Conservation (phyloP, 306 rosid species). For the Sicyos baderoa region DNA sequence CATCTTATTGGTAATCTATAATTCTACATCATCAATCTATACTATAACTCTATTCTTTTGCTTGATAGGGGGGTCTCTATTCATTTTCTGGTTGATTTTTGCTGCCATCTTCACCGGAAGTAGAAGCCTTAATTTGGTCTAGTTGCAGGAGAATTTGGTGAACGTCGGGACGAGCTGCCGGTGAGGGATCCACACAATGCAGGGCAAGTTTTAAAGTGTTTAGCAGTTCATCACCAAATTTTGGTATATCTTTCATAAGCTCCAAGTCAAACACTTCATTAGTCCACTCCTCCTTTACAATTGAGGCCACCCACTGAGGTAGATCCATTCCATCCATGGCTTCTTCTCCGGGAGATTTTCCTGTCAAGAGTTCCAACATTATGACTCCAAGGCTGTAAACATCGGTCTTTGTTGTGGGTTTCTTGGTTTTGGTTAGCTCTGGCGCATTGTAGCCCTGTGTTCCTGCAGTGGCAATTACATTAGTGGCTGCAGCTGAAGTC, state of each 20-base stretch:
- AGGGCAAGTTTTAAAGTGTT: slow-evolving; percentile 77
- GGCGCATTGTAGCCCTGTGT: slow-evolving; percentile 88
- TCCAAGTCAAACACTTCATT: slow-evolving; percentile 85
- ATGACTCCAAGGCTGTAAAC: slow-evolving; percentile 88
- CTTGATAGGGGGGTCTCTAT: neutral
- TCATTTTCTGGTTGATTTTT: slow-evolving; percentile 44
- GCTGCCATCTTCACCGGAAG: slow-evolving; percentile 49
- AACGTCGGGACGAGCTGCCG: slow-evolving; percentile 71
- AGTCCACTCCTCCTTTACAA: slow-evolving; percentile 95
- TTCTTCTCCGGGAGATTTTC: slow-evolving; percentile 84
- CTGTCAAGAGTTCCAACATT: slow-evolving; percentile 85
- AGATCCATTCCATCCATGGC: slow-evolving; percentile 75
- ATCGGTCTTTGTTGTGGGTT: slow-evolving; percentile 72
- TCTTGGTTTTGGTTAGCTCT: slow-evolving; percentile 74
- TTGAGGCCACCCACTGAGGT: slow-evolving; percentile 98
- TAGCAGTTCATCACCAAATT: slow-evolving; percentile 66
- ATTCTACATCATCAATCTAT: neutral
- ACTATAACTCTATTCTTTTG: neutral
- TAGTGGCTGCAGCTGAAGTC: slow-evolving; percentile 77
- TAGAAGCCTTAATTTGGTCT: slow-evolving; percentile 56
- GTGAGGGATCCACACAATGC: slow-evolving; percentile 99
- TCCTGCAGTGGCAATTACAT: slow-evolving; percentile 77
- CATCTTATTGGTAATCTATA: neutral
- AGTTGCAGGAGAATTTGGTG: slow-evolving; percentile 68
- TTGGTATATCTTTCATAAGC: slow-evolving; percentile 72